Conservation (phyloP, 192 early-diverging fungal species). For the Coemansia sp. region DNA sequence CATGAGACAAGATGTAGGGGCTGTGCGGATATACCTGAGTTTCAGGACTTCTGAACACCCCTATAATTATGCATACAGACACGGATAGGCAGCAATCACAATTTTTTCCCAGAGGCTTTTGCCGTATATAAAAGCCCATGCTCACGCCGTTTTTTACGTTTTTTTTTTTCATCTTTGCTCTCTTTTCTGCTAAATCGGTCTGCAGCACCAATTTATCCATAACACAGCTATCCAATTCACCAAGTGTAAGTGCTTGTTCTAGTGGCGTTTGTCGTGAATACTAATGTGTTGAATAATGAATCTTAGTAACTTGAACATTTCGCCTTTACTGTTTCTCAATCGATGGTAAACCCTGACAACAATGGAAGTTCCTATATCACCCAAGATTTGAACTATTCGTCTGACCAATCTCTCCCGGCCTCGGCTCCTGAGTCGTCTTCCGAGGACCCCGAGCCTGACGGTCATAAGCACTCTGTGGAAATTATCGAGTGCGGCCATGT, state of each 20-base stretch:
- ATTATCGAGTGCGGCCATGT: not conserved
- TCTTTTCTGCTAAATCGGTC: no score
- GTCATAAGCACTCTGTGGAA: not conserved
- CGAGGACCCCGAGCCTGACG: conserved; percentile 12
- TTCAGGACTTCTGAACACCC: no score
- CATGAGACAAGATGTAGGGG: no score
- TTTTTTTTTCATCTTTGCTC: no score
- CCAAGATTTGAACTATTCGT: conserved; percentile 28
- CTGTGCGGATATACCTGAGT: no score
- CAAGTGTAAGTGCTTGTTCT: no score
- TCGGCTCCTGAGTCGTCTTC: not conserved
- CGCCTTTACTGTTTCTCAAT: conserved; percentile 6
- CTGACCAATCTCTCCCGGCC: not conserved
- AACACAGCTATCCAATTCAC: no score
- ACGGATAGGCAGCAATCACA: not conserved
- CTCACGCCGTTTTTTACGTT: no score
- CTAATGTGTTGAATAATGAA: no score
- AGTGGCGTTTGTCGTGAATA: no score
- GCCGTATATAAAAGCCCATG: not conserved
- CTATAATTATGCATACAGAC: not conserved
- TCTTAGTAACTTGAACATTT: no score
- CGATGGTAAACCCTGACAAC: conserved; percentile 38
- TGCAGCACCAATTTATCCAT: no score
- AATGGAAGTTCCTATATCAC: conserved; percentile 52
- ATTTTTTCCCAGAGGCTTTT: not conserved